Evolutionary conservation across 2,329 filamentous ascomycete species (phyloP).

Genomic region (Ophiostoma australiae): DNA sequence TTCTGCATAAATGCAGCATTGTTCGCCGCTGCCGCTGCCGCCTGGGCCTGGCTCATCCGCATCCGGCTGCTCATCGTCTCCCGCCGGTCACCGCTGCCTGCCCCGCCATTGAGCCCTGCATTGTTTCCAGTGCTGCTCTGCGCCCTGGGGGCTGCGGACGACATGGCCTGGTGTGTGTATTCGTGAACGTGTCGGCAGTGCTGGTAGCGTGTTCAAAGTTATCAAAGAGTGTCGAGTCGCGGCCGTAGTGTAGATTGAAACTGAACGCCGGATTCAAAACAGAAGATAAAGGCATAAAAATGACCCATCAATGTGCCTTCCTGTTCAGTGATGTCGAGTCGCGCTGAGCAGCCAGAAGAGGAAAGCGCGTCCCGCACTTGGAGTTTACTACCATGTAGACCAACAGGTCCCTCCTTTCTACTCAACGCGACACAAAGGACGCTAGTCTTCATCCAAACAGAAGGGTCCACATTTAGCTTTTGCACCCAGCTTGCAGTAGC

Average conservation of each 20-base stretch:
- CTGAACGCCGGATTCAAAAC: neutral
- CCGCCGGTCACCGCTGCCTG: conserved; percentile 25
- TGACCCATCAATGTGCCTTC: conserved; percentile 5
- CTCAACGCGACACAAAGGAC: conserved; percentile 4
- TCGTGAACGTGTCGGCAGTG: neutral
- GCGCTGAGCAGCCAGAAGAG: conserved; percentile 22
- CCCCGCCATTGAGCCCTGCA: conserved; percentile 36
- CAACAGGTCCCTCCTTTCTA: neutral
- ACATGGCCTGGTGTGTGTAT: conserved; percentile 34
- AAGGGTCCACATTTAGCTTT: conserved; percentile 23
- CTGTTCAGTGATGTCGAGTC: conserved; percentile 11
- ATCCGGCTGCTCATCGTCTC: conserved; percentile 25
- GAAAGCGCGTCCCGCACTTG: conserved; percentile 25
- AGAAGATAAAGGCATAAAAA: neutral
- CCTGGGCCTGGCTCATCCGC: conserved; percentile 34
- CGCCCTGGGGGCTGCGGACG: conserved; percentile 40
- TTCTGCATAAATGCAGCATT: conserved; percentile 21
- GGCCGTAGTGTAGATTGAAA: neutral
- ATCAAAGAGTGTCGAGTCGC: neutral
- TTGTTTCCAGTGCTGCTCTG: conserved; percentile 38
- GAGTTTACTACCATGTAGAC: conserved; percentile 11
- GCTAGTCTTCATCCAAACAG: conserved; percentile 7
- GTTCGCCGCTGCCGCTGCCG: conserved; percentile 17
- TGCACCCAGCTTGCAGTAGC: too few species aligned
- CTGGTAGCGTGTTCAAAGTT: neutral